A percentile compares a stretch with the other conserved stretches of the same genome.
phyloP scores from a whole-genome alignment of 2,329 filamentous ascomycete genomes.

The Alternaria arborescens region DNA sequence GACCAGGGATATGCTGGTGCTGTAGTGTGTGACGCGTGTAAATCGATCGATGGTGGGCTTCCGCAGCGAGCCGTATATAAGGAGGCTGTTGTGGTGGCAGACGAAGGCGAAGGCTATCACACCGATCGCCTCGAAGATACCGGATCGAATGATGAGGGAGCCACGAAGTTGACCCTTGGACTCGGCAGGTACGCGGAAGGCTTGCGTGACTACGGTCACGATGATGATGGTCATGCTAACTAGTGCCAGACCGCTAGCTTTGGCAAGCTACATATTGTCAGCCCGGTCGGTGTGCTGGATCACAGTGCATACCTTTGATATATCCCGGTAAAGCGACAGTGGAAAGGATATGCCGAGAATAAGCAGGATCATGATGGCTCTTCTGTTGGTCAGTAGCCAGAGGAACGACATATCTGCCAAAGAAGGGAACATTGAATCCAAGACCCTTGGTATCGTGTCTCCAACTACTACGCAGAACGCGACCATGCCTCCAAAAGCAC shows the following conservation, averaged over 20 bases:
- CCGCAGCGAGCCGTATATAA: conserved; percentile 95
- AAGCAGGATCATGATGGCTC: conserved; percentile 87
- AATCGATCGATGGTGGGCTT: conserved; percentile 97
- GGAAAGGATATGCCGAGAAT: conserved; percentile 88
- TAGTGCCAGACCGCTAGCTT: conserved; percentile 91
- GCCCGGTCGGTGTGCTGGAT: conserved; percentile 21
- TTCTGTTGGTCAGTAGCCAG: conserved; percentile 81
- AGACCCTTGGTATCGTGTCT: conserved; percentile 91
- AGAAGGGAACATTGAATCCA: conserved; percentile 81
- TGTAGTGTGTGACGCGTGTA: conserved; percentile 90
- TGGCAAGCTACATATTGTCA: conserved; percentile 74
- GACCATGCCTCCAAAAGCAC: conserved; percentile 97
- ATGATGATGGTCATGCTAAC: conserved; percentile 94
- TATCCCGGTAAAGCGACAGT: conserved; percentile 92
- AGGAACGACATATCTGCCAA: conserved; percentile 77
- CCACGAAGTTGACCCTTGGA: conserved; percentile 75
- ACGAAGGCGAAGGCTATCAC: conserved; percentile 93
- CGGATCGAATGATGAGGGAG: conserved; percentile 79
- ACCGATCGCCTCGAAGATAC: conserved; percentile 94
- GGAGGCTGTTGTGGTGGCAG: conserved; percentile 91
- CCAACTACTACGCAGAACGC: conserved; percentile 98
- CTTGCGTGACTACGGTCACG: conserved; percentile 85
- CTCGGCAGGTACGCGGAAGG: conserved; percentile 75
- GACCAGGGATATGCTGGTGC: conserved; percentile 87
- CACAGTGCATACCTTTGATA: conserved; percentile 72